phyloP scores from a whole-genome alignment of 305 asterid species.

The Fraxinus latifolia region DNA sequence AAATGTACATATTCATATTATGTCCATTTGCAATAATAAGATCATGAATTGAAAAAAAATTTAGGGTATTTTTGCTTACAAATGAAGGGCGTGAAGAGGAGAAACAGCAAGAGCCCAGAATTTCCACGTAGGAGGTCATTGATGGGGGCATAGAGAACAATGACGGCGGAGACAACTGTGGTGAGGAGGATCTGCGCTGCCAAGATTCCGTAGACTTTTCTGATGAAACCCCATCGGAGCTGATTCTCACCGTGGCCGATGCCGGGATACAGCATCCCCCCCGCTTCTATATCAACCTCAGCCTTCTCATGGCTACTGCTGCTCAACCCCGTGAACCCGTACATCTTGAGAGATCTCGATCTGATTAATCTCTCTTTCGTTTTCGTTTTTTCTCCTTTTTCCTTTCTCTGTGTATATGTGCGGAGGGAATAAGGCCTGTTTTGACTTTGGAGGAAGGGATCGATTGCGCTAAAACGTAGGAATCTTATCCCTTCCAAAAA shows the following conservation, averaged over 20 bases:
- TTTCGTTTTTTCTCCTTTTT: no score
- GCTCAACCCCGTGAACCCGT: slow-evolving; percentile 42
- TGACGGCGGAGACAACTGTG: slow-evolving; percentile 64
- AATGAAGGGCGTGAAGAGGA: slow-evolving; percentile 69
- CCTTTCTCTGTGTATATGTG: not conserved
- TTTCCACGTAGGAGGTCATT: slow-evolving; percentile 78
- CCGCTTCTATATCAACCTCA: slow-evolving; percentile 71
- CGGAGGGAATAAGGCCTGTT: not conserved
- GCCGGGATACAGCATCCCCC: slow-evolving; percentile 78
- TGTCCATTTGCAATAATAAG: not conserved
- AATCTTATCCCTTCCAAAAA: not conserved
- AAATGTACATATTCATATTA: not conserved
- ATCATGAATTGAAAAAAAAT: not conserved
- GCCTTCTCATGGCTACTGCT: slow-evolving; percentile 28
- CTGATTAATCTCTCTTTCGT: not conserved
- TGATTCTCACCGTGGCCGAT: slow-evolving; percentile 85
- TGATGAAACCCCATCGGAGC: slow-evolving; percentile 96
- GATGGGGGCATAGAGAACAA: slow-evolving; percentile 75
- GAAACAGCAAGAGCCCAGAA: slow-evolving; percentile 65
- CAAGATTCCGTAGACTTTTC: slow-evolving; percentile 86
- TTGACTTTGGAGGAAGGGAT: not conserved
- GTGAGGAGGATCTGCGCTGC: slow-evolving; percentile 88
- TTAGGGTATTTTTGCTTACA: slow-evolving; percentile 39
- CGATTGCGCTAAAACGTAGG: not conserved
- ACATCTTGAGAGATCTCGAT: slow-evolving; percentile 30